Base-by-base conservation (phyloP, 768 basidiomycete genomes). In the Tephrocybe sp. region DNA sequence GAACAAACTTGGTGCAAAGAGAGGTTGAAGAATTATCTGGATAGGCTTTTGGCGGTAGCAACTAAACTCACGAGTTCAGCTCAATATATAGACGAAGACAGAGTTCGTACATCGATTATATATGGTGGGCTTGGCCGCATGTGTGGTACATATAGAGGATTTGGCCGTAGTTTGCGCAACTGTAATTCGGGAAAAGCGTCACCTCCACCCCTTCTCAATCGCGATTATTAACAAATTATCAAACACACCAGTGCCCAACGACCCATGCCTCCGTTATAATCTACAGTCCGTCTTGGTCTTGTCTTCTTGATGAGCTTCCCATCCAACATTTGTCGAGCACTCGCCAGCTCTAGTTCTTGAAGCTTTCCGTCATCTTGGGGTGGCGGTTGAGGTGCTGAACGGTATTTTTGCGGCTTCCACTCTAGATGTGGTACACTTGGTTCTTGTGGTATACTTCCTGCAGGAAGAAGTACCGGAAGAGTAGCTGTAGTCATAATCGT, bases 1-100 rank as follows among this genome's bases (percentile, higher is more conserved):
- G 97, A 9, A 98, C 87, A 58, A 97, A 98, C 65, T 97, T 95
- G 36, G 95, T 95, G 65, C 95, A 98, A 47, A 98, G 73, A 0
- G 96, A 98, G 0, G 92, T 96, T 5, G 95, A 92, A 4, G 88
- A 78, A 65, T 98, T 98, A 45, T 84, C 81, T 13, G 89, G 86
- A 67, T 98, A 98, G 24, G 93, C 95, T 66, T 87, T 85, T 1
- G 97, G 88, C 1, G 95, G 96, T 39, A 98, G 75, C n/a, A 98
- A 78, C 96, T 98, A 65, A 35, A 43, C 45, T 38, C 30, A 41
- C 22, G 19, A 50, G 53, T 51, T 48, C 45, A 39, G 51, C 56
- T 64, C 34, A 52, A 60, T 63, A 55, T 62, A 51, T 60, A 31
- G 28, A 25, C 38, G 43, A 56, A 48, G 49, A 34, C 37, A 40